Evolutionary conservation across 768 basidiomycete genomes (phyloP).

Genomic region (Tylopilus intermedius): DNA sequence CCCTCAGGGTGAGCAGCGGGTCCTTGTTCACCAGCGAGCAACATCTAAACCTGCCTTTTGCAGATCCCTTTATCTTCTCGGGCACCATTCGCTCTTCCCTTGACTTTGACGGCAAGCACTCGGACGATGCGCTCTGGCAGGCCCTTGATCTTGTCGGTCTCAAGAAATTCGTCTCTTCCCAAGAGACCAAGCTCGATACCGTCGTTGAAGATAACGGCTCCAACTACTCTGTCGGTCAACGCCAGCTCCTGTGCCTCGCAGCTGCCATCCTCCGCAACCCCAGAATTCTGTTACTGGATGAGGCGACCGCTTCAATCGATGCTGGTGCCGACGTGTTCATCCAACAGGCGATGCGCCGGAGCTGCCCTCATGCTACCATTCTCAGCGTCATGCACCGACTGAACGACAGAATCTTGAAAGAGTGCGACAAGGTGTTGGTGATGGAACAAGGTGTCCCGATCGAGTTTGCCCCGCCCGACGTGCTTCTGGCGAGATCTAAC

Average conservation of each 20-base stretch:
- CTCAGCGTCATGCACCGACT: slow-evolving; percentile 30
- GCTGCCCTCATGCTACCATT: slow-evolving; percentile 28
- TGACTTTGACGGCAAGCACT: slow-evolving; percentile 23
- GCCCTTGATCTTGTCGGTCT: slow-evolving; percentile 33
- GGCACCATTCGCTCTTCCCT: slow-evolving; percentile 28
- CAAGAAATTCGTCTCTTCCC: slow-evolving; percentile 74
- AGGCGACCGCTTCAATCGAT: slow-evolving; percentile 64
- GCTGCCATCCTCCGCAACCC: slow-evolving; percentile 30
- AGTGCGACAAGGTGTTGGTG: slow-evolving; percentile 30
- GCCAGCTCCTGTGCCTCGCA: slow-evolving; percentile 69
- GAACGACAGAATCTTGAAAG: slow-evolving; percentile 24
- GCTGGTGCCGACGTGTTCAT: slow-evolving; percentile 80
- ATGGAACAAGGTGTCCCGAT: slow-evolving; percentile 36
- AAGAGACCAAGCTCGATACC: slow-evolving; percentile 73
- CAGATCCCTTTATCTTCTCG: slow-evolving; percentile 32
- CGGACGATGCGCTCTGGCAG: slow-evolving; percentile 36
- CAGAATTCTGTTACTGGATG: slow-evolving; percentile 28
- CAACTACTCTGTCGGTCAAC: slow-evolving; percentile 84
- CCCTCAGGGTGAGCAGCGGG: slow-evolving; percentile 21
- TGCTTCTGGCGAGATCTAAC: slow-evolving; percentile 19
- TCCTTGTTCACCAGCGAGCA: not conserved
- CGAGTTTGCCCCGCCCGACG: slow-evolving; percentile 23
- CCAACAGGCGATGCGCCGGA: slow-evolving; percentile 28
- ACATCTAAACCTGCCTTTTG: not conserved
- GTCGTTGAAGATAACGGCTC: slow-evolving; percentile 70